Evolutionary conservation across 768 basidiomycete genomes (phyloP).

Genomic region (Mycena crocata): DNA sequence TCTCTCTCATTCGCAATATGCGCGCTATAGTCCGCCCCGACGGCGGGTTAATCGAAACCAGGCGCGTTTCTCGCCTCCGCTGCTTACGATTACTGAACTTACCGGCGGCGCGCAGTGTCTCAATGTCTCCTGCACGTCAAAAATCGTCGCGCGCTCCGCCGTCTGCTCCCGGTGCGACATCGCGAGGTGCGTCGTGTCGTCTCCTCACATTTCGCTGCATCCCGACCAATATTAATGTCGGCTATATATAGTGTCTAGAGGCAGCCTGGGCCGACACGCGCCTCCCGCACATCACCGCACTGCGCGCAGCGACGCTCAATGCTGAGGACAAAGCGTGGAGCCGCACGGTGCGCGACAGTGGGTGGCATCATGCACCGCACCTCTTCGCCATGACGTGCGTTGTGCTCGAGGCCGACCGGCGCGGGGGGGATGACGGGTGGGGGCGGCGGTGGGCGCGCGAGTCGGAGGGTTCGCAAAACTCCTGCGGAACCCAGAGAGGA

Average conservation of each 20-base stretch:
- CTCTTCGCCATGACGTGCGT: no score
- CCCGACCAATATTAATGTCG: background rate
- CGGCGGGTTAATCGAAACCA: conserved; percentile 1
- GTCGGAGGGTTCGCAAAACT: no score
- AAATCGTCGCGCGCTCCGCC: background rate
- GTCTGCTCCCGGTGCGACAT: conserved; percentile 1
- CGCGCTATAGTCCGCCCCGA: background rate
- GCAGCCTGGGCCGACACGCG: background rate
- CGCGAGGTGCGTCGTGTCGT: background rate
- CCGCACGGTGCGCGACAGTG: background rate
- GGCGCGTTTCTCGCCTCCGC: background rate
- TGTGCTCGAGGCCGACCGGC: no score
- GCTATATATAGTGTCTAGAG: background rate
- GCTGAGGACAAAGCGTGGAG: conserved; percentile 1
- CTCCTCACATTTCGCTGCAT: background rate
- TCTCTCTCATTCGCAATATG: background rate
- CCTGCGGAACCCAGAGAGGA: no score
- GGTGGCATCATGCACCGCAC: no score
- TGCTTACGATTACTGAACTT: background rate
- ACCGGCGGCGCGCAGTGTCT: background rate
- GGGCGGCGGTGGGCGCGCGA: no score
- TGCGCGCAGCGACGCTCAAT: background rate
- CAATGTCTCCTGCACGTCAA: background rate
- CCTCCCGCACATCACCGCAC: background rate
- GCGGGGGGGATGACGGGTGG: no score